phyloP scores from a whole-genome alignment of 768 basidiomycete genomes.

The Phlegmacium glaucopus region DNA sequence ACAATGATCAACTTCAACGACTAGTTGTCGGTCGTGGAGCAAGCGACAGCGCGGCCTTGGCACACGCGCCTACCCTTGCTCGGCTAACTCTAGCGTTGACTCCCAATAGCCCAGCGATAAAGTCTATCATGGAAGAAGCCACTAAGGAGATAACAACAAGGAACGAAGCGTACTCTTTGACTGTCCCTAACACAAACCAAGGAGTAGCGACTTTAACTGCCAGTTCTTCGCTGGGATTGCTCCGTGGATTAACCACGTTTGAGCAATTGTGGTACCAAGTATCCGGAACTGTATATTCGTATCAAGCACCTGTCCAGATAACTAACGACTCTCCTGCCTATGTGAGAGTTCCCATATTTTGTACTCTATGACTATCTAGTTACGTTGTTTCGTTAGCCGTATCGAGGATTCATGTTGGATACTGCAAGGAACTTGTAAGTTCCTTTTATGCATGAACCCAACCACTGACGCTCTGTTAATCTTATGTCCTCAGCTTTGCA shows the following conservation, averaged over 20 bases:
- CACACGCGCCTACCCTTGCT: constrained; percentile 37
- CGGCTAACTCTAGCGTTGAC: constrained; percentile 42
- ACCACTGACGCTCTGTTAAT: not conserved
- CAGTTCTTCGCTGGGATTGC: constrained; percentile 62
- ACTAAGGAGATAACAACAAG: constrained; percentile 44
- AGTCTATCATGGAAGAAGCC: constrained; percentile 51
- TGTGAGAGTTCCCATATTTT: constrained; percentile 32
- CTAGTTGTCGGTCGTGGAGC: constrained; percentile 59
- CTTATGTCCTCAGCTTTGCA: constrained; percentile 42
- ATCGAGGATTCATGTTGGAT: constrained; percentile 78
- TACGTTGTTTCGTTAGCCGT: constrained; percentile 41
- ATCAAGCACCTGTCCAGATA: constrained; percentile 56
- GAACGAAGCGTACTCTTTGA: constrained; percentile 59
- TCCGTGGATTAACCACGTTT: constrained; percentile 77
- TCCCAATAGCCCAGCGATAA: constrained; percentile 19
- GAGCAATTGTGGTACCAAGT: constrained; percentile 64
- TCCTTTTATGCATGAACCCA: not conserved
- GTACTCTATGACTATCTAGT: not conserved
- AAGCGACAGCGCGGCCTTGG: constrained; percentile 37
- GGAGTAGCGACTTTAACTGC: constrained; percentile 52
- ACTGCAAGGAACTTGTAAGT: constrained; percentile 74
- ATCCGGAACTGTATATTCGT: constrained; percentile 47
- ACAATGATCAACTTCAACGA: constrained; percentile 53
- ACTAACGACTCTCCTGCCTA: constrained; percentile 59
- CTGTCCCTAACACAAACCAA: constrained; percentile 48